Evolutionary conservation across 1,284 basidiomycete genomes (phyloP).

Genomic region (Cryptococcus sp.): DNA sequence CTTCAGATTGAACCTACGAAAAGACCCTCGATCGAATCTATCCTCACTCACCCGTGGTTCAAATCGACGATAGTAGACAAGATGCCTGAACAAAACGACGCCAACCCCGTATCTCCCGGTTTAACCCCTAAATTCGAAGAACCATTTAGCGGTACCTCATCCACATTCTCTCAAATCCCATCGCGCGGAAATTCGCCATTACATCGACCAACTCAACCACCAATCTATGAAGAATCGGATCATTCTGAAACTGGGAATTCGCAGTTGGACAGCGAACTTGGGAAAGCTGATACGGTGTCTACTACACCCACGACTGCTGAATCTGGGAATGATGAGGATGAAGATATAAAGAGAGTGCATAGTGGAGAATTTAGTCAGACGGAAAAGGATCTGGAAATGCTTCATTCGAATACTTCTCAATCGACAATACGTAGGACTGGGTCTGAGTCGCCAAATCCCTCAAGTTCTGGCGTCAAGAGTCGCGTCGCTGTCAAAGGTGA

Average conservation of each 20-base stretch:
- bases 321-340: constrained; percentile 34
- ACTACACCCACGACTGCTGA: constrained; percentile 45
- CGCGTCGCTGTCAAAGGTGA: constrained; percentile 13
- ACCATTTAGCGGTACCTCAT: constrained; percentile 16
- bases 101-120: constrained; percentile 19
- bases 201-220: constrained; percentile 1
- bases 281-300: constrained; percentile 22
- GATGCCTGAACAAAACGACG: constrained; percentile 27
- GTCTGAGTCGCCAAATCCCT: constrained; percentile 9
- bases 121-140: constrained; percentile 18
- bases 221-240: constrained; percentile 1
- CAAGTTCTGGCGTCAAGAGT: constrained; percentile 7
- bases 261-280: constrained; percentile 27
- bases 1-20: constrained; percentile 73
- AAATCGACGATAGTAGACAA: constrained; percentile 50
- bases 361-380: constrained; percentile 39
- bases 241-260: constrained; percentile 16
- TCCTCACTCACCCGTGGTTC: constrained; percentile 90
- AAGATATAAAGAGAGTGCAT: constrained; percentile 7
- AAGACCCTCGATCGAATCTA: constrained; percentile 75
- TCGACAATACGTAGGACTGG: constrained; percentile 42
- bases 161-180: constrained; percentile 1
- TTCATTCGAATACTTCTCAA: constrained; percentile 48
- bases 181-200: constrained; percentile 10
- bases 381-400: constrained; percentile 29